These are phyloP conservation scores for Aphanomyces invadans DNA, from an alignment of 352 stramenopile species.

Conservation along the genomic window DNA sequence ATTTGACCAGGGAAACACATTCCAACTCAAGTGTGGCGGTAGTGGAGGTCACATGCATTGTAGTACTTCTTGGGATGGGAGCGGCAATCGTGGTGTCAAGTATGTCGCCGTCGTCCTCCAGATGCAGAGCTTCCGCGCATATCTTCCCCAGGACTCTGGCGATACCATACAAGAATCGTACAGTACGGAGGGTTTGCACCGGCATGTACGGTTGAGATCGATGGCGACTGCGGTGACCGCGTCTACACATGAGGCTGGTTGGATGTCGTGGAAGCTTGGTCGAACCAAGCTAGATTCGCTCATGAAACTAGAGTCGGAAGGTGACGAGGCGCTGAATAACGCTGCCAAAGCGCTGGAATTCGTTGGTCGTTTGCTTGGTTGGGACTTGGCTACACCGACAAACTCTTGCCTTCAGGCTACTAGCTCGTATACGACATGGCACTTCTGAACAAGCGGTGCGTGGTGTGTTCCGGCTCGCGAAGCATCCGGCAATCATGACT, in stretches of 20 bases:
- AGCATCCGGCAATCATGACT: no score
- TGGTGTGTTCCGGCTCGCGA: no score
- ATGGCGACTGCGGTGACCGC: background rate
- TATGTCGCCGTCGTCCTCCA: constrained; percentile 11
- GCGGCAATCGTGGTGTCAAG: no score
- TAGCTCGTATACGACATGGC: no score
- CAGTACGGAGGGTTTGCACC: background rate
- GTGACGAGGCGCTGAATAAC: background rate
- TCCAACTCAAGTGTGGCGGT: no score
- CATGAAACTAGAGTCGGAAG: background rate
- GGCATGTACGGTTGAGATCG: background rate
- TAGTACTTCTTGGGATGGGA: no score
- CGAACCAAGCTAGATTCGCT: constrained; percentile 7
- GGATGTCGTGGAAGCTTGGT: constrained; percentile 18
- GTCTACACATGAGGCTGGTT: constrained; percentile 7
- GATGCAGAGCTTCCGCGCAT: constrained; percentile 5
- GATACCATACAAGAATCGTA: background rate
- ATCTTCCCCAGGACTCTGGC: background rate
- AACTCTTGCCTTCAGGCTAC: no score
- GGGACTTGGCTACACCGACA: no score
- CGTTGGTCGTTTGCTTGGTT: no score
- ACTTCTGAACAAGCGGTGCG: no score
- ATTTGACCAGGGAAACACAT: no score
- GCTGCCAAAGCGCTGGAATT: background rate
- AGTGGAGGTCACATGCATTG: no score